Base-by-base conservation (phyloP, 2,329 filamentous ascomycete species). In the Myrmaecium sp. region DNA sequence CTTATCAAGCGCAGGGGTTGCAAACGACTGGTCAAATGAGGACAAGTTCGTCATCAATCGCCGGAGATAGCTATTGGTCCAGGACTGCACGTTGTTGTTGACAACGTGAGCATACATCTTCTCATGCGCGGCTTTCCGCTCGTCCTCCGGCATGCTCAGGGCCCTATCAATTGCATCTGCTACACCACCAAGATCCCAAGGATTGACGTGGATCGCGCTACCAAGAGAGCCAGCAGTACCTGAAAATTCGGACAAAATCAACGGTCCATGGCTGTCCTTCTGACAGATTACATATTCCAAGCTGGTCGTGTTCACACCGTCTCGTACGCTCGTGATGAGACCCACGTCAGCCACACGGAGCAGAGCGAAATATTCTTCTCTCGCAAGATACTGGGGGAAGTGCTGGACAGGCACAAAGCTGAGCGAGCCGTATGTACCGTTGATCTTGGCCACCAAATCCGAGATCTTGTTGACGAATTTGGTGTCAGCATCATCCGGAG, bases 291-390 rank as follows among this genome's bases (percentile, higher is more conserved):
- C 74, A 47, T 94, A 95, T 53, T 95, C 89, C 39, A 95, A 61
- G 47, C 82, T 91, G 12, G 84, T 93, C 1, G 86, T 94, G 58
- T 94, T 95, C 84, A 95, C 94, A 31, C 86, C 86, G 49, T 95
- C 89, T 33, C 86, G 73, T 13, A 95, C 84, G 39, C 82, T 93
- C 5, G 89, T 94, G 51, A 95, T 94, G 26, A 95, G 62, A 4
- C 83, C 86, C 37, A 94, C 80, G 48, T 95, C 83, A 17, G 79
- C 84, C 3, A 82, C 72, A 14, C 86, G 74, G 27, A 95, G 66
- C n/a, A 95, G 67, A 4, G 86, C 84, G 51, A 93, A 91, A 52
- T 95, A 95, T 54, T 95, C 84, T 40, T 83, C 77, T 37, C 76
- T 77, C 25, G 72, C 75, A 23, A 95, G 66, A 48, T 94, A 94